phyloP scores from a whole-genome alignment of 345 rosid species.

The Syzygium grande region DNA sequence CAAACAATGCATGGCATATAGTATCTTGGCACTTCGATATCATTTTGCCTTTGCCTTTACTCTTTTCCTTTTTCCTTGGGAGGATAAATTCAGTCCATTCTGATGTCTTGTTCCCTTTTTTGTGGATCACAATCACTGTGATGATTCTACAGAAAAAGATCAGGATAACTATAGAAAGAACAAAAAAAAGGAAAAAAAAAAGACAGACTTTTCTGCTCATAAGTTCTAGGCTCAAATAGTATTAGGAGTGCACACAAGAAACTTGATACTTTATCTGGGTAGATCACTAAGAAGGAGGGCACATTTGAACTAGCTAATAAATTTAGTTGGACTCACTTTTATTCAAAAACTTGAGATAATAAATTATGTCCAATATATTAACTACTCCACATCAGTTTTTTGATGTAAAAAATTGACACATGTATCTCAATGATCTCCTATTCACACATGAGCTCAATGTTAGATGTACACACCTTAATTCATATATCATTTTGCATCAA shows the following conservation, averaged over 20 bases:
- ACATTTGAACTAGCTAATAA: neutral
- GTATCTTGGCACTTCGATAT: neutral
- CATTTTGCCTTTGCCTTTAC: neutral
- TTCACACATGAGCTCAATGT: no score
- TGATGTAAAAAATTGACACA: neutral
- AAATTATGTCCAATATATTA: no score
- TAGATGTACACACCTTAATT: no score
- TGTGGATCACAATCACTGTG: neutral
- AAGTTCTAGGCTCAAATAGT: no score
- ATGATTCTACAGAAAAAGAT: neutral
- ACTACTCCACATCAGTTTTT: neutral
- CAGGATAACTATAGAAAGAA: neutral
- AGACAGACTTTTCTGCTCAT: neutral
- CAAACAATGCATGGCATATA: neutral
- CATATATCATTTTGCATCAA: no score
- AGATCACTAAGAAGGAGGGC: rapidly evolving
- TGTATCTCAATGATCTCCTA: neutral
- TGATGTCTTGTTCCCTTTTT: neutral
- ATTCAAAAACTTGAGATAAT: no score
- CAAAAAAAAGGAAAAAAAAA: neutral
- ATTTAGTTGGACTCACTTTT: no score
- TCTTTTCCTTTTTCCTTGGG: neutral
- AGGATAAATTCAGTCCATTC: neutral
- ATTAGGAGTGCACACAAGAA: no score
- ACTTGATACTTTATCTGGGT: no score